These are phyloP conservation scores for Termitomyces sp. DNA, from an alignment of 768 basidiomycete species.

Conservation along the genomic window DNA sequence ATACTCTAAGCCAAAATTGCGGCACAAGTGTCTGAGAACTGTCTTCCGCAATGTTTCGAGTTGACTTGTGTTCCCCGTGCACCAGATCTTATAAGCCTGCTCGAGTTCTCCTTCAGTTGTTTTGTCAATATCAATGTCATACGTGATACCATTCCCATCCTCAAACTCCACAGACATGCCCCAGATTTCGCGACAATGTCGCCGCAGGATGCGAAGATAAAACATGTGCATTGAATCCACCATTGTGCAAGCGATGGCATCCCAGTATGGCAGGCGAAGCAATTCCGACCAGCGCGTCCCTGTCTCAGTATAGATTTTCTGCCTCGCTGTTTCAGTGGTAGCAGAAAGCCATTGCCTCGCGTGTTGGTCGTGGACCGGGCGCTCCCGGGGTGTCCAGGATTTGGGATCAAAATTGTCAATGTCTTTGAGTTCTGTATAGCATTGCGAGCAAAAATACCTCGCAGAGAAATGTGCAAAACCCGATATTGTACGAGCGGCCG, in stretches of 20 bases:
- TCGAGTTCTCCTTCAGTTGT: neutral
- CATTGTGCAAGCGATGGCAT: conserved; percentile 15
- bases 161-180: neutral
- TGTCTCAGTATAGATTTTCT: conserved; percentile 13
- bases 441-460: conserved; percentile 19
- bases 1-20: neutral
- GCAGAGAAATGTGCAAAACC: conserved; percentile 15
- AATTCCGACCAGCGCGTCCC: conserved; percentile 28
- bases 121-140: neutral
- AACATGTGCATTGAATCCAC: too few species aligned
- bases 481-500: conserved; percentile 21
- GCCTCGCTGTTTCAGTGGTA: conserved; percentile 7
- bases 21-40: neutral
- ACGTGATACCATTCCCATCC: neutral
- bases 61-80: neutral
- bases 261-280: conserved; percentile 24
- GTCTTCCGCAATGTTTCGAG: neutral
- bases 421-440: conserved; percentile 16
- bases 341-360: conserved; percentile 17
- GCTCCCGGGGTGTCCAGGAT: conserved; percentile 2
- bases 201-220: too few species aligned
- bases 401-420: conserved; percentile 17
- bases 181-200: neutral
- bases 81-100: neutral
- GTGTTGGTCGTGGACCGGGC: neutral